Evolutionary conservation across 202 grass and related monocot genomes (phyloP).

Genomic region (Schoenoplectus triqueter): DNA sequence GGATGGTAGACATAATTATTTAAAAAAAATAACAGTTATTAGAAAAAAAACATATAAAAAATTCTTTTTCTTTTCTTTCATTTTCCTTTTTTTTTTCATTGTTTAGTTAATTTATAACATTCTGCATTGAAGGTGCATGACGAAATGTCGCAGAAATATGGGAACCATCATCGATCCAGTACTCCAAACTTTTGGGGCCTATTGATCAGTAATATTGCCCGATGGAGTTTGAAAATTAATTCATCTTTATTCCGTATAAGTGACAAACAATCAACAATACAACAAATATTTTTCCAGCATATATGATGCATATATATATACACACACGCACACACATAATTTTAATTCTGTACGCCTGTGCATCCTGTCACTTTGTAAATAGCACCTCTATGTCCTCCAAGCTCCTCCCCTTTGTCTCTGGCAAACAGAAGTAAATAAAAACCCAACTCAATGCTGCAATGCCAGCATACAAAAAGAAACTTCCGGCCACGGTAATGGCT

Average conservation of each 20-base stretch:
- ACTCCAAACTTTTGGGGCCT: not conserved
- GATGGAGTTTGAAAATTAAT: not conserved
- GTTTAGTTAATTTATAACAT: not conserved
- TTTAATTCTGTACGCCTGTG: not conserved
- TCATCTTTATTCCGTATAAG: constrained; percentile 2
- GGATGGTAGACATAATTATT: too few species aligned
- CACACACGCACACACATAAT: too few species aligned
- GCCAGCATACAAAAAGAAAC: constrained; percentile 77
- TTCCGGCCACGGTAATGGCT: constrained; percentile 63
- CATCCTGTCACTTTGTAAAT: constrained; percentile 56
- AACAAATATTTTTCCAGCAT: constrained; percentile 26
- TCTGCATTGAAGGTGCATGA: not conserved
- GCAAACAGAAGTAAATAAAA: constrained; percentile 73
- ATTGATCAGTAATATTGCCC: not conserved
- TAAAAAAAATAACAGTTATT: too few species aligned
- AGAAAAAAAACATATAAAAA: too few species aligned
- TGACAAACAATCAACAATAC: constrained; percentile 13
- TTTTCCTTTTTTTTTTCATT: not conserved
- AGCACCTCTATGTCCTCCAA: constrained; percentile 91
- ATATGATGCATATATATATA: not conserved
- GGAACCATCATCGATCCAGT: not conserved
- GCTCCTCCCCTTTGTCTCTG: constrained; percentile 74
- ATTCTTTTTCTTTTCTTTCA: too few species aligned
- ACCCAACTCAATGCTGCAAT: constrained; percentile 54
- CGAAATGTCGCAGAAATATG: not conserved